Conservation (phyloP, 176 grass and related monocot genomes). For the Panicum miliaceum region DNA sequence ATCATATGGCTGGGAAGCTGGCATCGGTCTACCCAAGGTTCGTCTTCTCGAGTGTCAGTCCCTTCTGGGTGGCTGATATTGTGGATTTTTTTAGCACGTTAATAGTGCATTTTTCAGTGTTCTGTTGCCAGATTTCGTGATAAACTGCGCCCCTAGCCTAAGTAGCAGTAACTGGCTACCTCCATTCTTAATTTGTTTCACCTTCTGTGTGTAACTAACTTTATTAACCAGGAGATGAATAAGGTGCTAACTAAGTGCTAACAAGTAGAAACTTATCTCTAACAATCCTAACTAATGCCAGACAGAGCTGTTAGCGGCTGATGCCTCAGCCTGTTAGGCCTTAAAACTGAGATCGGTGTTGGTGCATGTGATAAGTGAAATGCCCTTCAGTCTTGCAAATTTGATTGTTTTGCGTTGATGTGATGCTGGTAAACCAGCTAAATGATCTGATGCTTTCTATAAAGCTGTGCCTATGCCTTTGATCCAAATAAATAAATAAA, state of each 20-base stretch:
- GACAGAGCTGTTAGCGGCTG: not conserved
- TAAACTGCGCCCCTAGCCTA: not conserved
- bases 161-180: not conserved
- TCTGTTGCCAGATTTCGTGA: no score
- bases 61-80: not conserved
- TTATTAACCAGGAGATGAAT: no score
- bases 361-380: not conserved
- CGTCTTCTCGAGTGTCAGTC: not conserved
- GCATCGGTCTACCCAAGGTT: constrained; percentile 78
- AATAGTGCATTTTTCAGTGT: not conserved
- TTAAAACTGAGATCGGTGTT: not conserved
- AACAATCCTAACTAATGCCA: not conserved
- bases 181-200: no score
- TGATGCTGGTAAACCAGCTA: not conserved
- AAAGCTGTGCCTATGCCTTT: not conserved
- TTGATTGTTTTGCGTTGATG: not conserved
- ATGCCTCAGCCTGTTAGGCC: not conserved
- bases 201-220: no score
- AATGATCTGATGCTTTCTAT: not conserved
- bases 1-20: constrained; percentile 80
- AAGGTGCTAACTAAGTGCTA: no score
- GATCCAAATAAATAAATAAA: not conserved
- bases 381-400: not conserved
- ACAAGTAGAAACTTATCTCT: no score
- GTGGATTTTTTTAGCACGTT: not conserved